Evolutionary conservation across 192 early-diverging fungal genomes (phyloP), one percentile per base, ranked within the genome.

Genomic region (Spinellus fusiger): DNA sequence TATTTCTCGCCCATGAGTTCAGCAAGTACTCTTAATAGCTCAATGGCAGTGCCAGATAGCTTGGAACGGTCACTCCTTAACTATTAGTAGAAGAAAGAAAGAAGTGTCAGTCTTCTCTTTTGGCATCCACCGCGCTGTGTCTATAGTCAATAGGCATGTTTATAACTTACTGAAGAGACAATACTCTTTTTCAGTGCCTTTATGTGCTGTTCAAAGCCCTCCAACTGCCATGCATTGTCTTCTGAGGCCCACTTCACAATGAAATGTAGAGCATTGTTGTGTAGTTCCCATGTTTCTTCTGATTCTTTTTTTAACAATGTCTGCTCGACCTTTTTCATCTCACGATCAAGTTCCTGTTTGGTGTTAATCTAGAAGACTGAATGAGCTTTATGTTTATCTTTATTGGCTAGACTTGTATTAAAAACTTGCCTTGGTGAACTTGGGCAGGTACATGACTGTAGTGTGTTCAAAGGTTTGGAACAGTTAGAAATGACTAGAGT

Each of bases 51-150:
- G 35, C 84, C 82, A 13, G 87, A 86, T 4, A 93, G 75, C 1
- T 86, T 71, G n/a, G 89, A 89, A 49, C 91, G 74, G 40, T 93
- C 91, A 22, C 84, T 86, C 26, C 74, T 37, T 27, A 90, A 64
- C 91, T 93, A 77, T 64, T 18, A 54, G 31, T 8, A 35, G 46
- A 38, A 23, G 31, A 16, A n/a, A 2, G 26, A 10, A 49, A 85
- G 73, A 44, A 82, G 79, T 12, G 84, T 85, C 3, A 90, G 73
- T 1, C 85, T 68, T n/a, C 85, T 87, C 47, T 87, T 71, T 46
- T 91, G 88, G 23, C 83, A 84, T 31, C n/a, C n/a, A n/a, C n/a
- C n/a, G n/a, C n/a, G n/a, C n/a, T n/a, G n/a, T n/a, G n/a, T n/a
- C n/a, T n/a, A n/a, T n/a, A n/a, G n/a, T n/a, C n/a, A n/a, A n/a